Conservation (phyloP, 352 stramenopile species). For the Peronospora belbahrii region DNA sequence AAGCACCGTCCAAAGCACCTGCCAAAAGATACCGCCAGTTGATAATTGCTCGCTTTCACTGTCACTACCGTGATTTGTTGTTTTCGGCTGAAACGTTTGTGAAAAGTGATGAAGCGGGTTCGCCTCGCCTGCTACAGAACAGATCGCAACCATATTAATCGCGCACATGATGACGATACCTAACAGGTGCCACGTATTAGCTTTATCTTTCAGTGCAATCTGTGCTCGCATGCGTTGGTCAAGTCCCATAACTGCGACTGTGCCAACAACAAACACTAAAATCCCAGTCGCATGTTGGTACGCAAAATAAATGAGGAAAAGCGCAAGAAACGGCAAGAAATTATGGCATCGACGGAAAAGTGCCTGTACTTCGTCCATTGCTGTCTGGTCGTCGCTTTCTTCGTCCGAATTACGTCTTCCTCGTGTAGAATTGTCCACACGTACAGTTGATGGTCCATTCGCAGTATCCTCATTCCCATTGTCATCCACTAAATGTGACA, state of each 20-base stretch:
- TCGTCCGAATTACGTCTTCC: conserved; percentile 22
- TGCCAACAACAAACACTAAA: conserved; percentile 55
- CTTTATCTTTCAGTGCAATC: conserved; percentile 70
- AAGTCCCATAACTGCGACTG: conserved; percentile 58
- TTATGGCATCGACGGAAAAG: conserved; percentile 65
- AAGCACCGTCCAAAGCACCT: conserved; percentile 66
- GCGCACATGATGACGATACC: conserved; percentile 47
- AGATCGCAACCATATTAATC: conserved; percentile 54
- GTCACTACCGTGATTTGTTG: conserved; percentile 13
- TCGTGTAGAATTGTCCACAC: not conserved
- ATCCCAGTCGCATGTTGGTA: conserved; percentile 73
- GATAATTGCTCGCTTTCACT: conserved; percentile 7
- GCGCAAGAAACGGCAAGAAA: conserved; percentile 58
- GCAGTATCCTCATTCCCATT: not conserved
- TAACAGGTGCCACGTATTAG: conserved; percentile 40
- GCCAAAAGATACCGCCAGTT: conserved; percentile 35
- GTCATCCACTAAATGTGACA: not conserved
- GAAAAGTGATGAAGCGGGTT: conserved; percentile 54
- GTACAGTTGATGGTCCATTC: conserved; percentile 1
- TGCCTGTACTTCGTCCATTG: conserved; percentile 51
- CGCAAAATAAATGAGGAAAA: conserved; percentile 73
- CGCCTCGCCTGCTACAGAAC: conserved; percentile 46
- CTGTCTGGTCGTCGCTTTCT: conserved; percentile 39
- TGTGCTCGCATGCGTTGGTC: conserved; percentile 59
- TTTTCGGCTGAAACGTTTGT: conserved; percentile 26